Percentiles rank a stretch among this genome's conserved stretches.
Evolutionary conservation across 2,329 filamentous ascomycete genomes (phyloP).

Genomic region (Talaromyces sp.): DNA sequence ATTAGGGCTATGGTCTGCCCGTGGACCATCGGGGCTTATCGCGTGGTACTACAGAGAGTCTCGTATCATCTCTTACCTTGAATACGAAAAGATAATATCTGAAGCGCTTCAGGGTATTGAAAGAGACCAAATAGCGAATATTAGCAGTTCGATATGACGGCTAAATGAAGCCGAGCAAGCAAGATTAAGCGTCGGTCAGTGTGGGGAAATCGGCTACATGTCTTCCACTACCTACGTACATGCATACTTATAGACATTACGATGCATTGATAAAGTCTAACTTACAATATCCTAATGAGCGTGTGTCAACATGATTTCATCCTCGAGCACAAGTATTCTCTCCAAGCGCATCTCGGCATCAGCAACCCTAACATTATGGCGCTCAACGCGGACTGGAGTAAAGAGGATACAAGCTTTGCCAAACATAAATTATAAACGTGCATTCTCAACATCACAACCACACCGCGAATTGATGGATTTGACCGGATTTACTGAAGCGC

Average conservation of each 20-base stretch:
- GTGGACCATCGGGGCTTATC: not conserved
- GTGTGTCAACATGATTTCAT: not conserved
- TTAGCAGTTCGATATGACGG: no score
- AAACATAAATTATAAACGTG: not conserved
- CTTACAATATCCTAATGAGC: not conserved
- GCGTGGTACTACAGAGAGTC: not conserved
- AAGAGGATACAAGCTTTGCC: not conserved
- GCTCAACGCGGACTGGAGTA: not conserved
- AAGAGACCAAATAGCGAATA: no score
- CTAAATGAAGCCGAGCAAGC: not conserved
- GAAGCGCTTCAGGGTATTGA: conserved; percentile 28
- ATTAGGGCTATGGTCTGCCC: not conserved
- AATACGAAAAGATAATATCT: conserved; percentile 27
- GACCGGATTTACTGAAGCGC: conserved; percentile 68
- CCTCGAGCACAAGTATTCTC: not conserved
- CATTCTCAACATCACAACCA: conserved; percentile 8
- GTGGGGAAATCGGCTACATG: not conserved
- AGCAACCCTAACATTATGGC: not conserved
- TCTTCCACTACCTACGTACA: not conserved
- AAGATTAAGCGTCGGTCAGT: not conserved
- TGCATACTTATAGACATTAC: no score
- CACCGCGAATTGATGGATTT: conserved; percentile 62
- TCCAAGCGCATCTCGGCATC: not conserved
- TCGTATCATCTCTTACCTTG: conserved; percentile 21
- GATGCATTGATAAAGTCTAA: no score